A percentile compares a stretch with the other conserved stretches of the same genome.
Conservation (phyloP, 1,139 yeast genomes). For the Diutina siamensis region DNA sequence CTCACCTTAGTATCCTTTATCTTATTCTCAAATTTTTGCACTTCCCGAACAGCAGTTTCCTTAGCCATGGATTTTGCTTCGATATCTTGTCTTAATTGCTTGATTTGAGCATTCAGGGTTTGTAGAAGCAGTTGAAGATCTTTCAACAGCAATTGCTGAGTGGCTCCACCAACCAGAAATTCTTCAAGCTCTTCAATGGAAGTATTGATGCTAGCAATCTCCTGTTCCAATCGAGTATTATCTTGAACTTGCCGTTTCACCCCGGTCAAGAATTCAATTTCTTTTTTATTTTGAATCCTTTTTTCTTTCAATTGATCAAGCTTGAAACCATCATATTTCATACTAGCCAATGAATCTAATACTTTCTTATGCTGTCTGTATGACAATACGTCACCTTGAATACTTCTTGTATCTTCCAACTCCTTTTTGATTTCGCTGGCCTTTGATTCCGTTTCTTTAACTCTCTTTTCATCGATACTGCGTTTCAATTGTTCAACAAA, state of each 20-base stretch:
- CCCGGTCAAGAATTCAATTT: conserved; percentile 10
- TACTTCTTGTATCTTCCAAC: conserved; percentile 1
- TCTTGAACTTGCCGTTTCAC: conserved; percentile 24
- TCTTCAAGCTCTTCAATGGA: conserved; percentile 24
- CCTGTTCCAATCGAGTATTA: conserved; percentile 23
- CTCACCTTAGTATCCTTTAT: background rate
- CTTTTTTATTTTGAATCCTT: conserved; percentile 8
- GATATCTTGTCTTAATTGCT: background rate
- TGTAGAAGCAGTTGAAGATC: conserved; percentile 3
- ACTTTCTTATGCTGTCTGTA: conserved; percentile 13
- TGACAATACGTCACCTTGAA: background rate
- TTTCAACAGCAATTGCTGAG: background rate
- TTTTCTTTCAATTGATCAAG: conserved; percentile 4
- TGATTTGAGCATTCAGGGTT: background rate
- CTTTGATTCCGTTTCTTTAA: conserved; percentile 13
- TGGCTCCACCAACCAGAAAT: background rate
- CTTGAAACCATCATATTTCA: background rate
- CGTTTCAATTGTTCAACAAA: conserved; percentile 24
- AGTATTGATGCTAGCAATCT: conserved; percentile 19
- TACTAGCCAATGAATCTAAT: conserved; percentile 9
- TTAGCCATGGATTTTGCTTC: background rate
- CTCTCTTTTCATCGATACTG: conserved; percentile 25
- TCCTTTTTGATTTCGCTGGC: conserved; percentile 9
- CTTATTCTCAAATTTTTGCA: background rate
- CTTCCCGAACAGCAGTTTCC: background rate